Evolutionary conservation across 176 grass and related monocot genomes (phyloP).

Genomic region (Puya raimondii): DNA sequence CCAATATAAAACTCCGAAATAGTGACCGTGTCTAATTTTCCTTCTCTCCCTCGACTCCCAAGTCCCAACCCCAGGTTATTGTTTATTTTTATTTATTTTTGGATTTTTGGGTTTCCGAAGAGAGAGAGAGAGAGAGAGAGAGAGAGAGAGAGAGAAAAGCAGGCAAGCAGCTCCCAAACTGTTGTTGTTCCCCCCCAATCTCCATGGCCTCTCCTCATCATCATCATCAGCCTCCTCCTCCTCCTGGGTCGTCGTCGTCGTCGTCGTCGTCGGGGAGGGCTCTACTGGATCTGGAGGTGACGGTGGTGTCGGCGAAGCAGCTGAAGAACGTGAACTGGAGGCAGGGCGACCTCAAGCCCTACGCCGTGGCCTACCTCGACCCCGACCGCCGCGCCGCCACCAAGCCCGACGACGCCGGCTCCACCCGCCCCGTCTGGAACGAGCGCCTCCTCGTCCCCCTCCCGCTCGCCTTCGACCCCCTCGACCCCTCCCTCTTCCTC

Average conservation of each 20-base stretch:
- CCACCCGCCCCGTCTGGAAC: constrained; percentile 78
- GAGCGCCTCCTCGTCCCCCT: constrained; percentile 66
- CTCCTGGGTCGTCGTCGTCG: constrained; percentile 19
- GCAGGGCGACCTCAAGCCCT: constrained; percentile 74
- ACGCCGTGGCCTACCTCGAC: constrained; percentile 76
- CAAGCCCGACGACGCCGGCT: constrained; percentile 67
- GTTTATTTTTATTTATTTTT: background rate
- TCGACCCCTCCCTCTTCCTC: constrained; percentile 59
- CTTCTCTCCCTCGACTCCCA: too few species aligned
- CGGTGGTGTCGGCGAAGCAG: constrained; percentile 77
- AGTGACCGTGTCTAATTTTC: too few species aligned
- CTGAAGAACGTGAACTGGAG: constrained; percentile 99
- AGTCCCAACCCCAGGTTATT: too few species aligned
- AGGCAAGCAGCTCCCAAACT: background rate
- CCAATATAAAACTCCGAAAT: too few species aligned
- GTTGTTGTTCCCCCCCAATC: too few species aligned
- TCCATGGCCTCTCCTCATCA: constrained; percentile 30
- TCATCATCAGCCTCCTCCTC: constrained; percentile 26
- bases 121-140: too few species aligned
- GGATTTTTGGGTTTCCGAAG: too few species aligned
- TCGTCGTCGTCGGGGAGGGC: constrained; percentile 16
- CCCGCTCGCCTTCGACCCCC: constrained; percentile 43
- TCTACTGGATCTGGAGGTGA: constrained; percentile 65
- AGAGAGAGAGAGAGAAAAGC: too few species aligned
- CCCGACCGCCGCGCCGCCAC: constrained; percentile 63